Base-by-base conservation (phyloP, 2,329 filamentous ascomycete species). In the Bipolaris zeicola region DNA sequence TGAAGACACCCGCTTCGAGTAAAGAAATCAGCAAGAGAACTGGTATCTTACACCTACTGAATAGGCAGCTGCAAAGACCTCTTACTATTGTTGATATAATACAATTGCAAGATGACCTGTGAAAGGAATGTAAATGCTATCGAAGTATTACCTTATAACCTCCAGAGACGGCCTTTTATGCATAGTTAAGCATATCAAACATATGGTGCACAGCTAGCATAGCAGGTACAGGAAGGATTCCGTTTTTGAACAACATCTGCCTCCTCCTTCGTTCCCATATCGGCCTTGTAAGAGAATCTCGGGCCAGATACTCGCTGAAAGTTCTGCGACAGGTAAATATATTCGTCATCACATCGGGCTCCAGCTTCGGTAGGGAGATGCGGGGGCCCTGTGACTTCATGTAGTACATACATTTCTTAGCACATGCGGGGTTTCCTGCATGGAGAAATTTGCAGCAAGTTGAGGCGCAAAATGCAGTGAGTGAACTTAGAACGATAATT, bases 161-260 rank as follows among this genome's bases (percentile, higher is more conserved):
- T 60, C 48, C 24, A 52, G 8, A 52, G 53, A 57, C 31, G 41
- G 58, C 41, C 56, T 53, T 44, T 48, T 55, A 18, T 37, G 56
- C 41, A 50, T 57, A 13, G 44, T 55, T 34, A 34, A 14, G 33
- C 52, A 54, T 13, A 55, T 62, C 16, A 36, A 51, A 31, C 38
- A 62, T 24, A 57, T 60, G 26, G 48, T 55, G 14, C 48, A 47
- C 24, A 58, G 42, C 28, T 34, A 58, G 44, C 54, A 58, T 45
- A 58, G 28, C 45, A 55, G 52, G 50, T 56, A 56, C 22, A 31
- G 0, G 26, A 61, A 58, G 39, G 48, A 58, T 3, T 41, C 58
- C 50, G 52, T 55, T 31, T 55, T 55, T 14, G 8, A 46, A 47
- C 11, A 18, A 14, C 22, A 11, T 53, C 34, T 58, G 26, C 50